Evolutionary conservation across 768 basidiomycete species (phyloP).

Genomic region (Leccinum ochraceum): DNA sequence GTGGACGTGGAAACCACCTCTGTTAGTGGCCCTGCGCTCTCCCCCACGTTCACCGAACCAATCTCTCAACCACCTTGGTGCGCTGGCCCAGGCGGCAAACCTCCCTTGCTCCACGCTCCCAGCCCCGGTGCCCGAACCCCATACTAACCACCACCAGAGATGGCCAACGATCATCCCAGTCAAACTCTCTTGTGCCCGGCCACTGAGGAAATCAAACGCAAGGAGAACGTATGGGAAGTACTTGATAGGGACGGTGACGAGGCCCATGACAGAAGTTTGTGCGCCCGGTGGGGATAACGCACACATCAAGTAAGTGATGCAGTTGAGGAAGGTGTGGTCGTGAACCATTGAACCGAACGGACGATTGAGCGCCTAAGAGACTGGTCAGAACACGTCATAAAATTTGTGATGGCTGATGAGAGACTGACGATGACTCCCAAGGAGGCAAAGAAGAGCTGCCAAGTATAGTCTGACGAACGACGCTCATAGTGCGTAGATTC

Average conservation of each 20-base stretch:
- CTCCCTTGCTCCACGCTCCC: conserved; percentile 39
- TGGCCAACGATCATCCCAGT: conserved; percentile 80
- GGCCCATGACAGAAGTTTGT: conserved; percentile 76
- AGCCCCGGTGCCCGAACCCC: conserved; percentile 47
- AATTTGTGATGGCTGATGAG: not conserved
- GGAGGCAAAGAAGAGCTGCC: conserved; percentile 62
- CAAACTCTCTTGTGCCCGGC: conserved; percentile 58
- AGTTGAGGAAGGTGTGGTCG: conserved; percentile 63
- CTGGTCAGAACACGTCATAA: not conserved
- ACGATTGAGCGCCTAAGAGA: conserved; percentile 51
- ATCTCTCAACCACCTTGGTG: conserved; percentile 59
- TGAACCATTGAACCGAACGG: conserved; percentile 61
- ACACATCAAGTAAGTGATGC: conserved; percentile 69
- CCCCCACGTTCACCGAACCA: conserved; percentile 44
- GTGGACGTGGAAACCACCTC: conserved; percentile 56
- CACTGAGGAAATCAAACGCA: conserved; percentile 66
- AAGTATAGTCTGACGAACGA: conserved; percentile 75
- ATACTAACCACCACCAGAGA: conserved; percentile 77
- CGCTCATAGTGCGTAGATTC: conserved; percentile 59
- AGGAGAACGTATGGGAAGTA: conserved; percentile 79
- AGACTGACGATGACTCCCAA: conserved; percentile 59
- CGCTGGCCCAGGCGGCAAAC: conserved; percentile 44
- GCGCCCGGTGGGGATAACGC: conserved; percentile 63
- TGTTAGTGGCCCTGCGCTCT: conserved; percentile 37
- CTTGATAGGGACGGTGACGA: conserved; percentile 68